Evolutionary conservation across 2,329 filamentous ascomycete species (phyloP).

Genomic region (Aureobasidium musti): DNA sequence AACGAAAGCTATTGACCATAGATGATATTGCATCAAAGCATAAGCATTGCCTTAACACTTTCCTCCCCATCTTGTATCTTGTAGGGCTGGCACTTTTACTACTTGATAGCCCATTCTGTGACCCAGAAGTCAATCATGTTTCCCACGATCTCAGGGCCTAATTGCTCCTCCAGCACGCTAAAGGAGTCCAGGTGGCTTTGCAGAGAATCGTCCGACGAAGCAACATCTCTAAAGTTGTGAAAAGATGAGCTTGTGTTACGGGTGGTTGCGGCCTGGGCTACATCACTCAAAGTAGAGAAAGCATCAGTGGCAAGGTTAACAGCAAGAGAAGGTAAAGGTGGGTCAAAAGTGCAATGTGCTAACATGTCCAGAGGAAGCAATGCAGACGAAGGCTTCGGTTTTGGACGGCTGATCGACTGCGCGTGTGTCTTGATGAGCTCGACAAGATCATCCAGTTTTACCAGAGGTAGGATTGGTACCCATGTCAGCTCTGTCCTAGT

Average conservation of each 20-base stretch:
- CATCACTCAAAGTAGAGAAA: slow-evolving; percentile 34
- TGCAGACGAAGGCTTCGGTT: slow-evolving; percentile 27
- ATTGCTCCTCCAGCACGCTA: slow-evolving; percentile 40
- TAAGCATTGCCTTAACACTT: neutral
- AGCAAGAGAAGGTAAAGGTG: slow-evolving; percentile 35
- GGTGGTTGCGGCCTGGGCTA: slow-evolving; percentile 31
- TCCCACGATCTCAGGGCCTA: slow-evolving; percentile 39
- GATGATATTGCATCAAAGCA: slow-evolving; percentile 10
- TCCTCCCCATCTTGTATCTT: neutral
- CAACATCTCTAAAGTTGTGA: neutral
- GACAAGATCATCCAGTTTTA: slow-evolving; percentile 33
- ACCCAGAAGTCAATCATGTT: slow-evolving; percentile 46
- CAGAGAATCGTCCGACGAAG: slow-evolving; percentile 4
- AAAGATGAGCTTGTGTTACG: neutral
- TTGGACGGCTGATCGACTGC: slow-evolving; percentile 5
- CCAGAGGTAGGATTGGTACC: slow-evolving; percentile 38
- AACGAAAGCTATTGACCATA: slow-evolving; percentile 26
- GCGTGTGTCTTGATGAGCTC: slow-evolving; percentile 34
- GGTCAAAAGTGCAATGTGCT: slow-evolving; percentile 34
- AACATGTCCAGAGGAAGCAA: slow-evolving; percentile 34
- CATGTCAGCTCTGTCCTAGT: slow-evolving; percentile 32
- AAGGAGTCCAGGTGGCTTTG: slow-evolving; percentile 26
- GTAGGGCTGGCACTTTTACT: too few relatives aligned
- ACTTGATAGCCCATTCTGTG: slow-evolving; percentile 40
- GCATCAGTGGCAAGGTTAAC: slow-evolving; percentile 36